phyloP scores from a whole-genome alignment of 2,329 filamentous ascomycete genomes.

The Colletotrichum limetticola region DNA sequence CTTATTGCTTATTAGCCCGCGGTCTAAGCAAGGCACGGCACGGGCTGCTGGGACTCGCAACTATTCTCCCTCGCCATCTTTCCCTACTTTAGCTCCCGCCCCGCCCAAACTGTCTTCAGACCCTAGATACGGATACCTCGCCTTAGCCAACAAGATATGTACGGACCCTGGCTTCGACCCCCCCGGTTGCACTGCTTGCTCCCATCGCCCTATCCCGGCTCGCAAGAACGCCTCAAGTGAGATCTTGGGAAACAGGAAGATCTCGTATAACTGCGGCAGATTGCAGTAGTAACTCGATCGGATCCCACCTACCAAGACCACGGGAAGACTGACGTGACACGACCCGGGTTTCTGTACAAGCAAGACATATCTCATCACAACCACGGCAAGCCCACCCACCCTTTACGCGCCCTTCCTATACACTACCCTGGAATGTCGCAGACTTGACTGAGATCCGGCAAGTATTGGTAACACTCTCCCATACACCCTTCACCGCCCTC shows the following conservation, averaged over 20 bases:
- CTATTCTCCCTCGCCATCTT: slow-evolving; percentile 18
- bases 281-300: slow-evolving; percentile 37
- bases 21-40: not conserved
- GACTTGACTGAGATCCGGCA: slow-evolving; percentile 37
- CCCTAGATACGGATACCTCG: not conserved
- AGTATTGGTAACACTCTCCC: slow-evolving; percentile 38
- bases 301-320: slow-evolving; percentile 36
- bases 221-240: slow-evolving; percentile 24
- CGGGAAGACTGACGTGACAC: slow-evolving; percentile 34
- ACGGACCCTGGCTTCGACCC: slow-evolving; percentile 2
- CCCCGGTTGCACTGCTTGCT: slow-evolving; percentile 19
- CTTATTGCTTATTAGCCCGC: slow-evolving; percentile 24
- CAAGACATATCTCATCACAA: slow-evolving; percentile 34
- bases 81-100: slow-evolving; percentile 16
- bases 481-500: slow-evolving; percentile 35
- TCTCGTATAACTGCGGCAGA: slow-evolving; percentile 38
- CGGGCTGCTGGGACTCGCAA: not conserved
- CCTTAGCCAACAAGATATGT: slow-evolving; percentile 15
- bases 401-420: slow-evolving; percentile 31
- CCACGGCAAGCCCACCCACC: slow-evolving; percentile 26
- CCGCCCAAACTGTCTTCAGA: not conserved
- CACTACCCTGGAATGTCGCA: slow-evolving; percentile 35
- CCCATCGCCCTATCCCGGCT: slow-evolving; percentile 19
- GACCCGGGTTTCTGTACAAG: slow-evolving; percentile 31
- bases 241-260: slow-evolving; percentile 35